Evolutionary conservation across 345 rosid species (phyloP).

Genomic region (Gossypium anomalum): DNA sequence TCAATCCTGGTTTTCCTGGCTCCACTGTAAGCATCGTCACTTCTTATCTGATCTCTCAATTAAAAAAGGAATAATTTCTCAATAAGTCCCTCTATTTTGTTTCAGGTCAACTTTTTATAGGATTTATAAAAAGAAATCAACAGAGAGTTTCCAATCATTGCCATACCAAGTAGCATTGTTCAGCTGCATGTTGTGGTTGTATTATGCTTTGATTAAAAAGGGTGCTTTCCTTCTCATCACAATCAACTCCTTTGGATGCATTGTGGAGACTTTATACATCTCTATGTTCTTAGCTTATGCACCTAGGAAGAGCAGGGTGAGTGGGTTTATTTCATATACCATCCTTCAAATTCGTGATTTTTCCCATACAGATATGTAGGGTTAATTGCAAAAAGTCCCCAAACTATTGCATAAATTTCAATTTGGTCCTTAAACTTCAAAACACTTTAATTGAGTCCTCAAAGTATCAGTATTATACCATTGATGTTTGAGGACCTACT

Average conservation of each 20-base stretch:
- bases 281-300: constrained; percentile 57
- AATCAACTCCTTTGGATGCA: constrained; percentile 76
- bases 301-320: constrained; percentile 31
- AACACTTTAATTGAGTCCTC: too few relatives aligned
- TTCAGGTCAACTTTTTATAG: constrained; percentile 73
- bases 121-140: constrained; percentile 64
- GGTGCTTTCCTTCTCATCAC: constrained; percentile 67
- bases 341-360: background rate
- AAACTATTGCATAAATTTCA: background rate
- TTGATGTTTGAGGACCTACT: too few relatives aligned
- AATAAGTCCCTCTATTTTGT: background rate
- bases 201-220: constrained; percentile 61
- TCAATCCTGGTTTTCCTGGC: constrained; percentile 71
- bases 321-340: background rate
- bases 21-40: constrained; percentile 57
- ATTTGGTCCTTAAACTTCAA: too few relatives aligned
- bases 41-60: background rate
- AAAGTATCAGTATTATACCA: too few relatives aligned
- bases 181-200: constrained; percentile 90
- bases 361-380: background rate
- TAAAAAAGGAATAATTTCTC: background rate
- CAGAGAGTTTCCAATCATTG: constrained; percentile 67
- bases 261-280: constrained; percentile 64
- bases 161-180: constrained; percentile 83
- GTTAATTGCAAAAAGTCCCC: background rate